Percentiles rank a stretch among this genome's conserved stretches.
Conservation (phyloP, 768 basidiomycete genomes). For the Macrolepiota fuliginosa region DNA sequence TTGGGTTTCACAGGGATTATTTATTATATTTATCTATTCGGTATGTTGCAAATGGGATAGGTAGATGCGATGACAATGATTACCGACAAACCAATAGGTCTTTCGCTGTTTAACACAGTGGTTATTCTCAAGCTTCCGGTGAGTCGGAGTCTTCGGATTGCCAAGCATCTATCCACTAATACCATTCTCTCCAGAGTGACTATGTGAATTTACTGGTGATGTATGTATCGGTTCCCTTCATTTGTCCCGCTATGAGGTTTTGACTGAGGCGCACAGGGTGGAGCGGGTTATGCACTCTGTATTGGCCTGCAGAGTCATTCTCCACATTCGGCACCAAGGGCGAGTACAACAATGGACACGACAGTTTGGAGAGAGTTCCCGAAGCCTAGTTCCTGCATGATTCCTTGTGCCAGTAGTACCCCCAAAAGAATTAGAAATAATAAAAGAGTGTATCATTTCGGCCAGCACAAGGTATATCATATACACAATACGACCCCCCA, state of each 20-base stretch:
- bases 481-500: constrained; percentile 1
- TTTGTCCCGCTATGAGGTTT: not conserved
- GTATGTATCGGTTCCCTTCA: not conserved
- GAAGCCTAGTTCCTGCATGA: not conserved
- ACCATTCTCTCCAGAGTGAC: not conserved
- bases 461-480: constrained; percentile 12
- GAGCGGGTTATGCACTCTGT: constrained; percentile 12
- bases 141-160: not conserved
- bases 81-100: not conserved
- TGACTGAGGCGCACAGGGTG: not conserved
- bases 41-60: not conserved
- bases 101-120: constrained; percentile 10
- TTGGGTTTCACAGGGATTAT: constrained; percentile 5
- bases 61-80: not conserved
- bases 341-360: not conserved
- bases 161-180: not conserved
- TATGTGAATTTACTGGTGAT: constrained; percentile 12
- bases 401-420: not conserved
- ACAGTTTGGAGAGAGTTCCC: not conserved
- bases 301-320: constrained; percentile 10
- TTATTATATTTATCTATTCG: constrained; percentile 12
- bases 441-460: not conserved
- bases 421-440: not conserved
- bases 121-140: constrained; percentile 12
- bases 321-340: constrained; percentile 11